These are phyloP conservation scores for Aphanomyces euteiches DNA, from an alignment of 352 stramenopile species.

Conservation along the genomic window DNA sequence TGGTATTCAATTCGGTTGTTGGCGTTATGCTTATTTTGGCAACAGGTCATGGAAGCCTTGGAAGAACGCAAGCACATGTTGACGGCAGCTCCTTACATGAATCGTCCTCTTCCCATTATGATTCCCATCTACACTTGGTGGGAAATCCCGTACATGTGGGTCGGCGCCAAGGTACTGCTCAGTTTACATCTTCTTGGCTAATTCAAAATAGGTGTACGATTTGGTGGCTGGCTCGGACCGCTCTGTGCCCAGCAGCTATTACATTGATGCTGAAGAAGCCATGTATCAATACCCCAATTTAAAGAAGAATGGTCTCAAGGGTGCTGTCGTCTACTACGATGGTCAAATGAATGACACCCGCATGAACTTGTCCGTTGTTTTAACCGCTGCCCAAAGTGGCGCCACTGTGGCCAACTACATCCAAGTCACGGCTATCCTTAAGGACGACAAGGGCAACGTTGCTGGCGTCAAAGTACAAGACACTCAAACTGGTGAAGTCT, in stretches of 20 bases:
- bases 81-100: constrained; percentile 92
- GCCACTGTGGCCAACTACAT: constrained; percentile 91
- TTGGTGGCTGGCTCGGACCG: constrained; percentile 85
- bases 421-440: constrained; percentile 79
- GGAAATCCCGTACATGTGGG: constrained; percentile 94
- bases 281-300: constrained; percentile 94
- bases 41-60: constrained; percentile 74
- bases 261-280: constrained; percentile 88
- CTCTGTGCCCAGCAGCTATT: constrained; percentile 86
- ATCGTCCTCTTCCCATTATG: constrained; percentile 92
- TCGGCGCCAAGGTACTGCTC: constrained; percentile 64
- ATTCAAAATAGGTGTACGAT: constrained; percentile 68
- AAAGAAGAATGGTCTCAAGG: constrained; percentile 87
- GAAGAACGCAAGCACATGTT: constrained; percentile 92
- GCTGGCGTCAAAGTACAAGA: constrained; percentile 87
- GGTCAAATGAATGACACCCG: constrained; percentile 94
- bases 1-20: constrained; percentile 46
- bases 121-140: constrained; percentile 95
- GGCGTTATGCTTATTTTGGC: neutral
- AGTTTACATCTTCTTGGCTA: neutral
- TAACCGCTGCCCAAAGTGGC: constrained; percentile 92
- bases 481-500: constrained; percentile 83
- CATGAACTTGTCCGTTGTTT: constrained; percentile 91
- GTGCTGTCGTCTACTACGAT: constrained; percentile 89
- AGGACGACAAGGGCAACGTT: constrained; percentile 83